Evolutionary conservation across 1,139 yeast species (phyloP), one percentile per base, ranked within the genome.

Genomic region (Zygoascus hellenicus): DNA sequence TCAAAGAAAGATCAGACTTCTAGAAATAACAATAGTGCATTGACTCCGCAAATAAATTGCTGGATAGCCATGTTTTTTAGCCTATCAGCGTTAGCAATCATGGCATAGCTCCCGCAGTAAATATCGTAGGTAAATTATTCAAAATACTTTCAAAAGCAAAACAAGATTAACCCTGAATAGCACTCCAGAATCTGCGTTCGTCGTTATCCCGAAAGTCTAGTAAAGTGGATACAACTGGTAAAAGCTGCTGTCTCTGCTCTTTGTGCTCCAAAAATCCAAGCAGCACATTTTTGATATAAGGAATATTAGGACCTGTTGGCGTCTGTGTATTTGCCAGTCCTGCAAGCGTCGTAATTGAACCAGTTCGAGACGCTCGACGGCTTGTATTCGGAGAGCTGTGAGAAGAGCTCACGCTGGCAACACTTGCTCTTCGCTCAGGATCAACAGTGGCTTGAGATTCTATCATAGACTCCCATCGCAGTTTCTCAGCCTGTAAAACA

Each of bases 261-360:
- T 77, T 85, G 60, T 87, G 96, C 60, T 90, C 97, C 52, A 92
- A 67, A 63, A 84, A 92, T 1, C 97, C 97, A 7, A 92, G 68
- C 15, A 92, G 66, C 2, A 92, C 97, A 61, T 92, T 92, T 62
- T 85, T 86, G 47, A 89, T 75, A 62, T 92, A 92, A 15, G 92
- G 87, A 28, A 83, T 71, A 58, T 83, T 79, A 17, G 72, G 54
- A 45, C 13, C 47, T 10, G 37, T 45, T 40, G 51, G 35, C 38
- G 42, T 30, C 10, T 22, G 28, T 19, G 28, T 29, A 42, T 15
- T 19, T 11, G 29, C 36, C 43, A 36, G 30, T 9, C 32, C 38
- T 30, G 30, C 33, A 37, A 37, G n/a, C 13, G 29, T 40, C 14
- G 19, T 33, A 31, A 37, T 19, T 32, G 40, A 50, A 33, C 38